phyloP scores from a whole-genome alignment of 176 grass and related monocot species.

The Cenchrus fungigraminus region DNA sequence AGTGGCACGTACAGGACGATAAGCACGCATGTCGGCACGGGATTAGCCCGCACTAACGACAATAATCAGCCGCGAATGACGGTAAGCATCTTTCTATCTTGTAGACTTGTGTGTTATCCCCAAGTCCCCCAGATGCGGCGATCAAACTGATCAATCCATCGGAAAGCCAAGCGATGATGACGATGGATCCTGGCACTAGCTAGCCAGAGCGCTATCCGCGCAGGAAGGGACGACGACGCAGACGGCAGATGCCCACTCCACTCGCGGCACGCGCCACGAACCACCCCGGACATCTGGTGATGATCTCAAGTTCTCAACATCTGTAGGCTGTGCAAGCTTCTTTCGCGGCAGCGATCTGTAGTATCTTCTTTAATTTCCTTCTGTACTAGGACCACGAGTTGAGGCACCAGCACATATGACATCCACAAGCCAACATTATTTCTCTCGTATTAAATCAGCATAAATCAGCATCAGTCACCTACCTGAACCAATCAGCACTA shows the following conservation, averaged over 20 bases:
- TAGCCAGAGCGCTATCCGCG: background rate
- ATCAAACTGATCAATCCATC: constrained; percentile 13
- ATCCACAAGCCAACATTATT: too few relatives aligned
- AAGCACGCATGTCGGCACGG: background rate
- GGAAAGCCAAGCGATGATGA: constrained; percentile 4
- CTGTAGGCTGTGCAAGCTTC: background rate
- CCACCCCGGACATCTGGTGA: background rate
- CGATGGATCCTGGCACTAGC: background rate
- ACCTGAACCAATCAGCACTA: too few relatives aligned
- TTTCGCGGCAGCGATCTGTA: background rate
- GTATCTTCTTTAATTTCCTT: too few relatives aligned
- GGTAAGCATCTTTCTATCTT: constrained; percentile 1
- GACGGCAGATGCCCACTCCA: background rate
- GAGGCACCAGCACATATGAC: too few relatives aligned
- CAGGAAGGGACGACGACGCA: background rate
- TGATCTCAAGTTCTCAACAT: background rate
- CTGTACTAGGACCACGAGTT: too few relatives aligned
- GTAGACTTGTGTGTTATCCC: too few relatives aligned
- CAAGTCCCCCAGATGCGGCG: background rate
- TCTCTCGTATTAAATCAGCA: too few relatives aligned
- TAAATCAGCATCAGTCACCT: too few relatives aligned
- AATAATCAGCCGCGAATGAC: background rate
- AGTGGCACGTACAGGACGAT: background rate
- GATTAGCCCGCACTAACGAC: constrained; percentile 15
- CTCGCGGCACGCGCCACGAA: background rate